Conservation (phyloP, 352 stramenopile genomes). For the Globisporangium ultimum region DNA sequence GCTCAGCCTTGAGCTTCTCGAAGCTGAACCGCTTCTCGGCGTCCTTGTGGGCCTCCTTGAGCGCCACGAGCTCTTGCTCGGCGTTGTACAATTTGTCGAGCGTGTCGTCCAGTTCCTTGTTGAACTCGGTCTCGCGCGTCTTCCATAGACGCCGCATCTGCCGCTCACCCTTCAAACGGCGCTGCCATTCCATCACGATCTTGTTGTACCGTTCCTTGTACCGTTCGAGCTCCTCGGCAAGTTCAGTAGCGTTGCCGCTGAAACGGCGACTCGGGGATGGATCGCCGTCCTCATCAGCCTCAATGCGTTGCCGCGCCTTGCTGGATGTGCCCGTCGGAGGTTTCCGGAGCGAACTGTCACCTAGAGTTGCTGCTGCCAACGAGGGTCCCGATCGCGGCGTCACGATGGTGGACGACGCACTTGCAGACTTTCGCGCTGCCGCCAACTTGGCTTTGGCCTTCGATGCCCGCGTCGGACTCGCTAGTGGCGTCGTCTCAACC, state of each 20-base stretch:
- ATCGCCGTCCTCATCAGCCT: constrained; percentile 19
- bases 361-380: constrained; percentile 4
- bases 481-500: background rate
- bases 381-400: background rate
- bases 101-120: constrained; percentile 60
- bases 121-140: constrained; percentile 67
- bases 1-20: constrained; percentile 64
- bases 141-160: constrained; percentile 83
- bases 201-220: constrained; percentile 81
- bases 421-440: constrained; percentile 1
- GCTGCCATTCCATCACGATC: constrained; percentile 79
- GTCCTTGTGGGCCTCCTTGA: constrained; percentile 52
- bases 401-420: background rate
- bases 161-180: constrained; percentile 68
- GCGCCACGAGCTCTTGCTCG: constrained; percentile 33
- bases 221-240: constrained; percentile 55
- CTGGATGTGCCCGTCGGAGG: constrained; percentile 8
- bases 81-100: constrained; percentile 46
- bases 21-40: constrained; percentile 69
- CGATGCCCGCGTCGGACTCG: constrained; percentile 1
- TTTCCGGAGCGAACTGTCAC: constrained; percentile 5
- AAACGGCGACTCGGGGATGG: constrained; percentile 7
- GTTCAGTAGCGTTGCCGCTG: constrained; percentile 8
- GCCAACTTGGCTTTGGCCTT: constrained; percentile 11
- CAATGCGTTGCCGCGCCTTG: constrained; percentile 7